Evolutionary conservation across 2,329 filamentous ascomycete species (phyloP), one percentile per base, ranked within the genome.

Genomic region (Graphilbum fragrans): DNA sequence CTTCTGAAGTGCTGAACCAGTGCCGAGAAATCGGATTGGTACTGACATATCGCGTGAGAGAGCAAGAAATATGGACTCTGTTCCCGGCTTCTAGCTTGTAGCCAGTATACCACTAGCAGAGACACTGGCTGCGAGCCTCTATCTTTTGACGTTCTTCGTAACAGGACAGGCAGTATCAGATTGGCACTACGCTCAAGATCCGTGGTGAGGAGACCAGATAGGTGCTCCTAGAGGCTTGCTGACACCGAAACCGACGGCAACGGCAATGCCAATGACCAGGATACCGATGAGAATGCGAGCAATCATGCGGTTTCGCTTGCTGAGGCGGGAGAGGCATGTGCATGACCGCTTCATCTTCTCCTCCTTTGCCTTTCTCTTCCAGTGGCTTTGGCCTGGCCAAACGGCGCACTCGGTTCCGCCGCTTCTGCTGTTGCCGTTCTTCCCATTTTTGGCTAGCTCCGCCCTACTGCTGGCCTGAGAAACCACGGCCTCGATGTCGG

Each of bases 351-450:
- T 60, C 45, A 65, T 69, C 60, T 74, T 74, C 45, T 70, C 69
- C 11, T 63, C 67, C 57, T 70, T 72, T 46, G 72, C 71, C 61
- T 75, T 74, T 45, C 66, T 62, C 56, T 70, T 72, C 73, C 75
- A 77, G 53, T 77, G 67, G 20, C 69, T 65, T 52, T 74, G 67
- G 43, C 70, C 69, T 5, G 75, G 75, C 75, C 75, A 80, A 17
- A 77, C 71, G 35, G 69, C 63, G 50, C 66, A 70, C 45, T 78
- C 71, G 39, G n/a, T n/a, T n/a, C 63, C 63, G 41, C 65, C 66
- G 23, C 55, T 53, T 32, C 52, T 57, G 17, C 53, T 55, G 37
- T n/a, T 19, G 20, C 20, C 19, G 36, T 23, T 27, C 27, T 17
- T 32, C 20, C 14, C 16, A 27, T 21, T 31, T 7, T 17, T 18